Evolutionary conservation across 257 asterid genomes (phyloP).

Genomic region (Ophiorrhiza pumila): DNA sequence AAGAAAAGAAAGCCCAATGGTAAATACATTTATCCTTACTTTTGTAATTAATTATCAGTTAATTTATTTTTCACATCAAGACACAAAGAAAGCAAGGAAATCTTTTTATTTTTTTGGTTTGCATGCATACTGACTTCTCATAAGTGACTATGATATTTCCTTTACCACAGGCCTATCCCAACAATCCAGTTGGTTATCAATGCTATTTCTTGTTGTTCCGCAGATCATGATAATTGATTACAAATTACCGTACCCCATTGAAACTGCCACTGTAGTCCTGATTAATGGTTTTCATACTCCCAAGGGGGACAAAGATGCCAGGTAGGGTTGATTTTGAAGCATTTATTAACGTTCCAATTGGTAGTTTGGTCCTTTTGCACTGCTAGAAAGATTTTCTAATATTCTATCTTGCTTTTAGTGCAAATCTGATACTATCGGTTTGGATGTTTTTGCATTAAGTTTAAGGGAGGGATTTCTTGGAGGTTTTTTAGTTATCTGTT

Average conservation of each 20-base stretch:
- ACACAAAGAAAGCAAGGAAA: background rate
- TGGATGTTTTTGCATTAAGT: background rate
- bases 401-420: constrained; percentile 11
- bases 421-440: constrained; percentile 19
- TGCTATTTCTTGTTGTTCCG: too few species aligned
- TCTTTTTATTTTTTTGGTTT: background rate
- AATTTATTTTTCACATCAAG: background rate
- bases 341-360: too few species aligned
- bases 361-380: background rate
- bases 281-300: too few species aligned
- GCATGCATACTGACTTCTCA: background rate
- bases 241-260: too few species aligned
- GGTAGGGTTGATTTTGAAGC: too few species aligned
- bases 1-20: background rate
- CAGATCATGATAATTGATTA: too few species aligned
- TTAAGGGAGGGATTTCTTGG: constrained; percentile 6
- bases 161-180: too few species aligned
- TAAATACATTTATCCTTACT: background rate
- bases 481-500: background rate
- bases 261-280: too few species aligned
- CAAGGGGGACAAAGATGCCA: too few species aligned
- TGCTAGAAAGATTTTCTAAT: background rate
- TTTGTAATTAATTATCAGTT: background rate
- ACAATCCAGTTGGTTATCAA: too few species aligned
- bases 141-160: background rate